These are phyloP conservation scores for Trichoderma lentiforme DNA, from an alignment of 2,329 filamentous ascomycete genomes.

Conservation along the genomic window DNA sequence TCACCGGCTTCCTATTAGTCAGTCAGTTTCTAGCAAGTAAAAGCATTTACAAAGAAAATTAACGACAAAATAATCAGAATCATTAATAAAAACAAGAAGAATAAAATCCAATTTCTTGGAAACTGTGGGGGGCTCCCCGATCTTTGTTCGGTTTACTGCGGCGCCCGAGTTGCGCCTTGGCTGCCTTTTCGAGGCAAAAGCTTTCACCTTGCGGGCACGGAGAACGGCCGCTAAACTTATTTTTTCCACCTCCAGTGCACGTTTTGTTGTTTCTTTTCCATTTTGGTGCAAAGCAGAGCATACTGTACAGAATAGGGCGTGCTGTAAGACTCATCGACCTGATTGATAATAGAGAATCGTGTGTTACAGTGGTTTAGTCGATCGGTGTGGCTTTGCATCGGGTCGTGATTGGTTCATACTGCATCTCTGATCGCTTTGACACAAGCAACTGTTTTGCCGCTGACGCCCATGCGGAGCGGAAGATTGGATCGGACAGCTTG, in stretches of 20 bases:
- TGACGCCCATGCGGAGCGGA: not conserved
- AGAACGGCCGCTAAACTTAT: slow-evolving; percentile 5
- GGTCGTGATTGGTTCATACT: not conserved
- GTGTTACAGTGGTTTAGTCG: not conserved
- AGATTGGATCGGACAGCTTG: not conserved
- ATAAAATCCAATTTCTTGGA: not conserved
- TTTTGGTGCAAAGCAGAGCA: not conserved
- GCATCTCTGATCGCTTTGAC: no score
- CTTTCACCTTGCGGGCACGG: not conserved
- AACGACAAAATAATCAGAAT: not conserved
- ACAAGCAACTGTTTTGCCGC: not conserved
- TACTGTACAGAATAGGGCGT: not conserved
- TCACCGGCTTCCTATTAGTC: not conserved
- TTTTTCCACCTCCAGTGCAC: not conserved
- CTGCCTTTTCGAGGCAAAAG: slow-evolving; percentile 22
- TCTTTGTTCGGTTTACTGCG: not conserved
- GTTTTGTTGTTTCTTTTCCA: not conserved
- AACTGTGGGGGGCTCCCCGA: not conserved
- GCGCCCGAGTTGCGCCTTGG: slow-evolving; percentile 21
- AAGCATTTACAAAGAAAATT: not conserved
- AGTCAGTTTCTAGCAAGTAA: not conserved
- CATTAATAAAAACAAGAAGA: not conserved
- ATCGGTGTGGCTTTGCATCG: not conserved
- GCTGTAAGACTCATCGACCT: not conserved
- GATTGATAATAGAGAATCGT: not conserved